A percentile compares a stretch with the other conserved stretches of the same genome.
These are phyloP conservation scores for Poteriospumella lacustris DNA, from an alignment of 108 stramenopile genomes.

Conservation along the genomic window DNA sequence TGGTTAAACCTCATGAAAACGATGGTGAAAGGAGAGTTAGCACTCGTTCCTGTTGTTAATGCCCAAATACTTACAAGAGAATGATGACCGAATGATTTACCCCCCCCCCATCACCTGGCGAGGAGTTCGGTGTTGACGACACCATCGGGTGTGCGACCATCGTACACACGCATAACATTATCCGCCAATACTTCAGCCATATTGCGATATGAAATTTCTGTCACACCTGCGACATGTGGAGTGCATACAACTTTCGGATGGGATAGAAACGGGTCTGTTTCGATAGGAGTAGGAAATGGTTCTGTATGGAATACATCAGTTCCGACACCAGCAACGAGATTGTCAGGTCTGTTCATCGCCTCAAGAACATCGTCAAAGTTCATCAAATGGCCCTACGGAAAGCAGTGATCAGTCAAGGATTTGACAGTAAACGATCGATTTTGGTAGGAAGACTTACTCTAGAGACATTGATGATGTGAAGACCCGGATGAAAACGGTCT, in stretches of 20 bases:
- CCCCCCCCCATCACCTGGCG: no score
- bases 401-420: neutral
- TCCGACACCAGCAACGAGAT: neutral
- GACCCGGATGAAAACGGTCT: neutral
- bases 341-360: neutral
- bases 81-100: no score
- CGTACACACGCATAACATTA: no score
- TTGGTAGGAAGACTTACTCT: neutral
- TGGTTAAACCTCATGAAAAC: no score
- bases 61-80: no score
- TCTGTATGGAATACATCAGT: constrained; percentile 15
- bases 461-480: neutral
- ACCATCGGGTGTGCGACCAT: no score
- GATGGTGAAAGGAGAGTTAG: no score
- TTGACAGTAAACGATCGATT: neutral
- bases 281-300: constrained; percentile 12
- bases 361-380: neutral
- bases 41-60: no score
- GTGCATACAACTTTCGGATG: constrained; percentile 1
- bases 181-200: neutral
- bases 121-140: no score
- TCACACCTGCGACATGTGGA: constrained; percentile 18
- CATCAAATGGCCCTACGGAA: neutral
- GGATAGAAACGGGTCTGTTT: neutral
- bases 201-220: neutral